Conservation (phyloP, 176 grass and related monocot species). For the Pontederia paniculata region DNA sequence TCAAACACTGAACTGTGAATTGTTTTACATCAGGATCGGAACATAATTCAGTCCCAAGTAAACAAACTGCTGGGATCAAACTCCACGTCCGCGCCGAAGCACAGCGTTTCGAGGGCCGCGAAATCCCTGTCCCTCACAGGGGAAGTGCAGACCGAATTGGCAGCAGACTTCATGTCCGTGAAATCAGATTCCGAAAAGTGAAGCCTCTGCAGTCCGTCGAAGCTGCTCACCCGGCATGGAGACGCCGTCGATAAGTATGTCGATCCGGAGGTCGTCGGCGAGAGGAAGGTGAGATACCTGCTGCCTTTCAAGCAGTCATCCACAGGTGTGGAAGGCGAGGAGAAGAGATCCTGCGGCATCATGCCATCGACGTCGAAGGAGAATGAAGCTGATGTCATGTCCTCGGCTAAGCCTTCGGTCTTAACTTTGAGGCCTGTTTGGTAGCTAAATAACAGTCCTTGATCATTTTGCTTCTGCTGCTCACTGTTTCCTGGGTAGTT, state of each 20-base stretch:
- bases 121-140: slow-evolving; percentile 26
- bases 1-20: too few species aligned
- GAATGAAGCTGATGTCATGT: slow-evolving; percentile 6
- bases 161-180: slow-evolving; percentile 4
- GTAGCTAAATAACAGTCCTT: neutral
- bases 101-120: neutral
- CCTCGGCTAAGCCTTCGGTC: neutral
- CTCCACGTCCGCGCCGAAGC: slow-evolving; percentile 11
- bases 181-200: slow-evolving; percentile 13
- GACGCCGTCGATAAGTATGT: slow-evolving; percentile 6
- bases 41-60: neutral
- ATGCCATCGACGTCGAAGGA: neutral
- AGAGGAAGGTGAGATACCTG: slow-evolving; percentile 11
- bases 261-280: slow-evolving; percentile 8
- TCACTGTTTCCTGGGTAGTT: neutral
- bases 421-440: neutral
- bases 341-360: slow-evolving; percentile 8
- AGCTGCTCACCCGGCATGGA: slow-evolving; percentile 19
- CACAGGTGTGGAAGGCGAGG: slow-evolving; percentile 3
- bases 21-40: too few species aligned
- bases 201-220: neutral
- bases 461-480: neutral
- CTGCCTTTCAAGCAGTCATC: slow-evolving; percentile 3
- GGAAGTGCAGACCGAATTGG: slow-evolving; percentile 15
- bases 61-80: slow-evolving; percentile 17